Evolutionary conservation across 2,329 filamentous ascomycete species (phyloP), one percentile per base, ranked within the genome.

Genomic region (Allantophomopsis lycopodina): DNA sequence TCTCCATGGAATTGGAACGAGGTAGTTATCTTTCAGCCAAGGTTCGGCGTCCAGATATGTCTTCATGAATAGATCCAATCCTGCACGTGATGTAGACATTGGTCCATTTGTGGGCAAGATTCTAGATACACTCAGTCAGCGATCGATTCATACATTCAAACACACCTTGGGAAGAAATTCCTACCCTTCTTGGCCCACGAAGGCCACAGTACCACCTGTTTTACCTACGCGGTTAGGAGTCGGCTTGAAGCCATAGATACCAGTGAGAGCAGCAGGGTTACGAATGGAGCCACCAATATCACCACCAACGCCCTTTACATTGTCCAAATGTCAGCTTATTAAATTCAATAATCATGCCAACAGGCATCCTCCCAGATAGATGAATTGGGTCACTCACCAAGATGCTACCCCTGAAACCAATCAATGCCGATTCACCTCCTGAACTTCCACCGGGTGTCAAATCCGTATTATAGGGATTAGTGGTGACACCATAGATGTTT

Each of bases 391-490:
- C 4, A 20, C 18, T 20, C 18, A 0, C 62, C 61, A 4, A 66
- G 1, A 60, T 44, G 12, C 59, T 60, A 20, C 62, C 62, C 5
- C 58, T 55, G 32, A 64, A 54, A 2, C 57, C 61, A 1, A 66
- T 31, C 1, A 64, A 46, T 1, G 64, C 61, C 12, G 65, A 74
- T 52, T 81, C 76, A 10, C 78, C 78, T n/a, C 78, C 77, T 0
- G 71, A 72, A 7, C 65, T 70, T 3, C 78, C 77, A 10, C 78
- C 77, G 1, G 71, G 68, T 0, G 72, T 75, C 15, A 73, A 59
- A n/a, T 62, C 59, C 7, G 67, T 60, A 42, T 77, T 76, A 16
- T 64, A 55, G 0, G 46, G 44, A 20, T 46, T 49, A 73, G 75
- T 44, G 68, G 73, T 36, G 0, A 58, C 53, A 2, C 74, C 75